These are phyloP conservation scores for Rhizomucor pusillus DNA, from an alignment of 371 early-diverging fungal genomes.

Conservation along the genomic window DNA sequence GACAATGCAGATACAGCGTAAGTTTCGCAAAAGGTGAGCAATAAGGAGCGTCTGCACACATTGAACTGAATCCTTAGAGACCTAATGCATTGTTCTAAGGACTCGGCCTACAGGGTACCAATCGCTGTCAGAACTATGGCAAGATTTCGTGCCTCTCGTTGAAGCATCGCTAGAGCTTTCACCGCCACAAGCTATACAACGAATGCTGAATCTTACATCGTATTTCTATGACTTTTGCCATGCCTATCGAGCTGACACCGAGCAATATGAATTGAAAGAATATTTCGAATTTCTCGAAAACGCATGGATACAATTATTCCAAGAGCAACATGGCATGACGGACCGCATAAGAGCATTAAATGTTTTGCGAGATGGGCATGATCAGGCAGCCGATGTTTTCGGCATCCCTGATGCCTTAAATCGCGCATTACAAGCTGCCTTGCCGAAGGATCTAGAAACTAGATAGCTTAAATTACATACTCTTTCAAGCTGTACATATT, in stretches of 20 bases:
- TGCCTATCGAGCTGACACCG: conserved; percentile 27
- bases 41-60: neutral
- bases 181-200: conserved; percentile 23
- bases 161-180: conserved; percentile 16
- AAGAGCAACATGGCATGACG: conserved; percentile 18
- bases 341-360: conserved; percentile 33
- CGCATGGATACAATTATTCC: conserved; percentile 24
- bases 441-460: neutral
- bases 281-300: conserved; percentile 33
- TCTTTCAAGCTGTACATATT: too few relatives aligned
- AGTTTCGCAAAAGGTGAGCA: conserved; percentile 31
- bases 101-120: conserved; percentile 19
- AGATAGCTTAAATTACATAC: too few relatives aligned
- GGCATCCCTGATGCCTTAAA: conserved; percentile 16
- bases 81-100: neutral
- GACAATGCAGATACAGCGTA: conserved; percentile 19
- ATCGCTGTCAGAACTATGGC: conserved; percentile 26
- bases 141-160: conserved; percentile 23
- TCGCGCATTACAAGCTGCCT: conserved; percentile 11
- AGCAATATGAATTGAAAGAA: conserved; percentile 23
- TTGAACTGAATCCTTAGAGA: neutral
- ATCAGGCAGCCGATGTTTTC: conserved; percentile 20
- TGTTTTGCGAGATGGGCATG: conserved; percentile 31
- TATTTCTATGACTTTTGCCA: conserved; percentile 39
- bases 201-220: conserved; percentile 24